Base-by-base conservation (phyloP, 495 filamentous ascomycete genomes). In the Glutinoglossum americanum region DNA sequence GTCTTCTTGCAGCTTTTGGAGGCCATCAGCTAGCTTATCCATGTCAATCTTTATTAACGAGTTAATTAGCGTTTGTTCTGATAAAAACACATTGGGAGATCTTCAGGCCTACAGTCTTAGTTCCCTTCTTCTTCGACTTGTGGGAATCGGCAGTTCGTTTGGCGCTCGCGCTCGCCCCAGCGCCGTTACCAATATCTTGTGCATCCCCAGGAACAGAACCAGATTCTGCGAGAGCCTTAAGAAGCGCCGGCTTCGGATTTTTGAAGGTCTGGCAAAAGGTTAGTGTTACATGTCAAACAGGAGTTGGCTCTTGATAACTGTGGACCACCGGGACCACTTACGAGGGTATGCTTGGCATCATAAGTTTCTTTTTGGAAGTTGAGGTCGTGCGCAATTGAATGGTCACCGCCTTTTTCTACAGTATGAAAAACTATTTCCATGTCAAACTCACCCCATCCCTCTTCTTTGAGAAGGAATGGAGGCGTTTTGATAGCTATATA, bases 391-490 rank as follows among this genome's bases (percentile, higher is more conserved):
- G 70, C 67, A 58, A 99, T 72, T 23, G 76, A 73, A 63, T 85
- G 81, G 54, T 95, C 88, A 60, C 89, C 89, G 21, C 80, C 80
- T 70, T 88, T 88, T 70, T 94, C 87, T 26, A 83, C 79, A n/a
- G 79, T 80, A 62, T 77, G 81, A 30, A 94, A 73, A 55, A 83
- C 76, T 60, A 97, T 90, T 27, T 76, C 73, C 86, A 97, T 90
- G 65, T 97, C 93, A 65, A 99, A 99, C 71, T 99, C 93, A 64
- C 93, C 93, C 93, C 93, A 99, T 63, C 93, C 93, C 69, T 93
- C 83, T 69, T 99, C 93, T 56, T 79, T 71, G 67, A 94, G 92
- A 26, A 78, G 77, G 73, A 97, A 99, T 0, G 92, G 92, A 0
- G 87, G 82, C 39, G 81, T 81, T 64, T 80, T 82, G 74, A 90